Evolutionary conservation across 2,329 filamentous ascomycete genomes (phyloP).

Genomic region (Aspergillus sp.): DNA sequence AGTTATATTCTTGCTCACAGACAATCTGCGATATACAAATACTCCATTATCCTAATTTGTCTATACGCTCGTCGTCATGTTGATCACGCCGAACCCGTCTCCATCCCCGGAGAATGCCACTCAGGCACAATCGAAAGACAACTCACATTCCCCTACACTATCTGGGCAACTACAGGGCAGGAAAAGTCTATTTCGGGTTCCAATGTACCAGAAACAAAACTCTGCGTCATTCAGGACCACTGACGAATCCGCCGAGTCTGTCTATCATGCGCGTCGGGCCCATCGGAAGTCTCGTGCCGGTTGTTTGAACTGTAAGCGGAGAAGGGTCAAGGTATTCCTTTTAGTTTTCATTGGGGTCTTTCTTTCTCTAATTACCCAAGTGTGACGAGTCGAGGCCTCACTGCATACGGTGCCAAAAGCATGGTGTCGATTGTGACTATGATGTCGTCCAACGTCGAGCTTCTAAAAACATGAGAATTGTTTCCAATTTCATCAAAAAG

Average conservation of each 20-base stretch:
- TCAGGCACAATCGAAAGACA: background rate
- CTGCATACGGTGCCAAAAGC: slow-evolving; percentile 26
- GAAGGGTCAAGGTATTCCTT: slow-evolving; percentile 29
- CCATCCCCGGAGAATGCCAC: background rate
- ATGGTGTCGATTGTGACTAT: slow-evolving; percentile 27
- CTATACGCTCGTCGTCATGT: too few species aligned
- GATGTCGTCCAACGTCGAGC: slow-evolving; percentile 3
- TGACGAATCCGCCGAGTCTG: slow-evolving; percentile 3
- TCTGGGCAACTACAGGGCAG: slow-evolving; percentile 5
- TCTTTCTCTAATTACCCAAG: slow-evolving; percentile 9
- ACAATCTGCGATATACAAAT: too few species aligned
- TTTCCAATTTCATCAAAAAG: slow-evolving; percentile 11
- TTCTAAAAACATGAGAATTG: slow-evolving; percentile 4
- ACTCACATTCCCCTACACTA: background rate
- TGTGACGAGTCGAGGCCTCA: slow-evolving; percentile 31
- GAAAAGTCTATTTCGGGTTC: slow-evolving; percentile 20
- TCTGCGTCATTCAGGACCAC: too few species aligned
- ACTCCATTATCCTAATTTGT: too few species aligned
- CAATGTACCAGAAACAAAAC: slow-evolving; percentile 7
- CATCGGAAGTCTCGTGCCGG: slow-evolving; percentile 32
- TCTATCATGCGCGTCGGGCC: slow-evolving; percentile 24
- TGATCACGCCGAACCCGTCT: background rate
- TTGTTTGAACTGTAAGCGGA: slow-evolving; percentile 29
- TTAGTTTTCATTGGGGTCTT: background rate
- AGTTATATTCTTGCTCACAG: too few species aligned